Evolutionary conservation across 441 rosid genomes (phyloP).

Genomic region (Corymbia calophylla): DNA sequence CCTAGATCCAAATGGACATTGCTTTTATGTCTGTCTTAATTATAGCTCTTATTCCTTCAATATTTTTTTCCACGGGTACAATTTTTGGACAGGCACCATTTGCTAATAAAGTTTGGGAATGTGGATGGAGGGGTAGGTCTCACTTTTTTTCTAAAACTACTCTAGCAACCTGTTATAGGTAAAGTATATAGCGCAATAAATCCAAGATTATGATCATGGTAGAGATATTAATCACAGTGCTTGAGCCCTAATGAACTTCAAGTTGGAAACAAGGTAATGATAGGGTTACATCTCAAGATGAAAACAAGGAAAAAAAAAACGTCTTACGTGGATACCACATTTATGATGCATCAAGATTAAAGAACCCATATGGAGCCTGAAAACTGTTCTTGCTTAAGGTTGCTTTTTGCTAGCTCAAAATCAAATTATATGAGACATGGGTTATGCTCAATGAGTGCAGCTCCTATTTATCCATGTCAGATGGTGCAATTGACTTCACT

Average conservation of each 20-base stretch:
- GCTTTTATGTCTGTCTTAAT: neutral
- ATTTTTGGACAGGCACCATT: constrained; percentile 91
- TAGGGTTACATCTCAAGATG: neutral
- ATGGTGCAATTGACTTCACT: neutral
- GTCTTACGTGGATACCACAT: neutral
- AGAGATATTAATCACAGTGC: neutral
- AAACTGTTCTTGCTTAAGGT: neutral
- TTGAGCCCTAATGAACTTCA: neutral
- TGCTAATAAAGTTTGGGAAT: constrained; percentile 86
- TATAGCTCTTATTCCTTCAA: neutral
- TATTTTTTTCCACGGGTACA: constrained; percentile 57
- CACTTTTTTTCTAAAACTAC: neutral
- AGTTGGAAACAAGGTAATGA: neutral
- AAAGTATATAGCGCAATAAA: neutral
- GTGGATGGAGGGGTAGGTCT: constrained; percentile 89
- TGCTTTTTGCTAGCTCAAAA: neutral
- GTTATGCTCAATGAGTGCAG: neutral
- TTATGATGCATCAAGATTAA: neutral
- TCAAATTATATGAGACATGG: neutral
- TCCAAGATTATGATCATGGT: neutral
- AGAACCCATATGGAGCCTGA: neutral
- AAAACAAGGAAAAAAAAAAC: neutral
- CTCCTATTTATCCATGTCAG: neutral
- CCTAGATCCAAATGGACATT: neutral
- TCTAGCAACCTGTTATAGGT: neutral